A percentile compares a stretch with the other conserved stretches of the same genome.
Conservation (phyloP, 768 basidiomycete species). For the Hirschioporus abietinus region DNA sequence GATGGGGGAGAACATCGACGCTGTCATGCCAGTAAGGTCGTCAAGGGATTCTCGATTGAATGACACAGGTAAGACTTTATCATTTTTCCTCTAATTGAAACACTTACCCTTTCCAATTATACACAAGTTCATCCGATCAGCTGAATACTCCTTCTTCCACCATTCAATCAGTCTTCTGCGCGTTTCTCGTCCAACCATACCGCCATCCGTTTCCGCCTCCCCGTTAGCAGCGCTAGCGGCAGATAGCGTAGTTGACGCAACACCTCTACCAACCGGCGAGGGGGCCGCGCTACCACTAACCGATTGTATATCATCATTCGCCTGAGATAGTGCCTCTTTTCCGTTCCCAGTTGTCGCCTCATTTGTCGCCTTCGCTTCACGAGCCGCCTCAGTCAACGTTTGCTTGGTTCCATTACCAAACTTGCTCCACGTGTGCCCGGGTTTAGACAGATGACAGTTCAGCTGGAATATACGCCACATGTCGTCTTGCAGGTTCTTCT, state of each 20-base stretch:
- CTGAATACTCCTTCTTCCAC: conserved; percentile 80
- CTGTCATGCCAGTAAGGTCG: conserved; percentile 57
- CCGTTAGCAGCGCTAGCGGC: conserved; percentile 39
- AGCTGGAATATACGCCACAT: conserved; percentile 94
- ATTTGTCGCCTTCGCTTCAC: conserved; percentile 46
- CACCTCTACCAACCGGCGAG: conserved; percentile 49
- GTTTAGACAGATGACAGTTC: conserved; percentile 78
- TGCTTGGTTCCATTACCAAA: conserved; percentile 86
- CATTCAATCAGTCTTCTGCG: conserved; percentile 79
- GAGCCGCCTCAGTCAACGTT: conserved; percentile 61
- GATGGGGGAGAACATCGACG: conserved; percentile 67
- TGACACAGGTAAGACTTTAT: background rate
- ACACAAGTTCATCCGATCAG: conserved; percentile 75
- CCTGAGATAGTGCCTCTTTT: conserved; percentile 20
- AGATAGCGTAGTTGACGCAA: conserved; percentile 57
- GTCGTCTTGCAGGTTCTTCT: conserved; percentile 90
- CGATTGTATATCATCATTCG: conserved; percentile 19
- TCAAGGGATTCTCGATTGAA: conserved; percentile 61
- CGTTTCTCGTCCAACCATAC: conserved; percentile 74
- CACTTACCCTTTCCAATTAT: conserved; percentile 69
- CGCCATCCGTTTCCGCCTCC: conserved; percentile 69
- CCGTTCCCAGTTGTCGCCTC: conserved; percentile 17
- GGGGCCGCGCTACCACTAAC: conserved; percentile 22
- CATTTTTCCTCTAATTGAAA: background rate
- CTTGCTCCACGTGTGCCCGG: conserved; percentile 82